Evolutionary conservation across 2,329 filamentous ascomycete genomes (phyloP).

Genomic region (Talaromyces islandicus): DNA sequence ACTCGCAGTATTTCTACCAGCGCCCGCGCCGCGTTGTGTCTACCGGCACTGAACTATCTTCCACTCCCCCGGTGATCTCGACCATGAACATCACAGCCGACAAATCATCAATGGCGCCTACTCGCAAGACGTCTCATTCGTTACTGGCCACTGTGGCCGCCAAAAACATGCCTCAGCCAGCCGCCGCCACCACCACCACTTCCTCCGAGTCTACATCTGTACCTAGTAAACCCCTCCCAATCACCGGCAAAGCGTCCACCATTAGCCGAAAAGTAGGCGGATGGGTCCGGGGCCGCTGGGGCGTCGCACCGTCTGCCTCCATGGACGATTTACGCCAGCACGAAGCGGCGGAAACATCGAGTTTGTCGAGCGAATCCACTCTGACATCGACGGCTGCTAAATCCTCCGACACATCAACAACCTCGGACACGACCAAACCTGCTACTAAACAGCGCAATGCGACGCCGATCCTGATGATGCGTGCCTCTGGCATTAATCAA

Average conservation of each 20-base stretch:
- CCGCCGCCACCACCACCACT: slow-evolving; percentile 12
- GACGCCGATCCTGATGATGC: slow-evolving; percentile 51
- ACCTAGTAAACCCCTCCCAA: slow-evolving; percentile 9
- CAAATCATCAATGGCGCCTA: slow-evolving; percentile 18
- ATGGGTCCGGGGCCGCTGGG: slow-evolving; percentile 62
- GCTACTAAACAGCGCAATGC: slow-evolving; percentile 41
- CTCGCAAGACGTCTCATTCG: slow-evolving; percentile 23
- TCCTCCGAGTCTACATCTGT: not conserved
- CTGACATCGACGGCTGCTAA: slow-evolving; percentile 14
- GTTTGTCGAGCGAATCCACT: slow-evolving; percentile 5
- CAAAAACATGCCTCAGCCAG: slow-evolving; percentile 12
- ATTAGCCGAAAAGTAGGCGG: slow-evolving; percentile 55
- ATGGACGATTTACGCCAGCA: not conserved
- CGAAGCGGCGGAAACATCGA: slow-evolving; percentile 1
- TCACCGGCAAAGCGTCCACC: slow-evolving; percentile 22
- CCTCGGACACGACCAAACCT: not conserved
- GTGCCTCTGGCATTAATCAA: slow-evolving; percentile 72
- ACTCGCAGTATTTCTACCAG: slow-evolving; percentile 44
- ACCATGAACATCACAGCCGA: slow-evolving; percentile 30
- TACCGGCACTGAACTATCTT: slow-evolving; percentile 35
- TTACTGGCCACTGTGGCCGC: slow-evolving; percentile 34
- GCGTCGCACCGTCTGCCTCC: slow-evolving; percentile 40
- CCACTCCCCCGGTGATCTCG: slow-evolving; percentile 33
- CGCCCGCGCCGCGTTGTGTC: slow-evolving; percentile 43
- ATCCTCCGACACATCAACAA: slow-evolving; percentile 14